These are phyloP conservation scores for Trypethelium eluteriae DNA, from an alignment of 495 filamentous ascomycete species.

Conservation along the genomic window DNA sequence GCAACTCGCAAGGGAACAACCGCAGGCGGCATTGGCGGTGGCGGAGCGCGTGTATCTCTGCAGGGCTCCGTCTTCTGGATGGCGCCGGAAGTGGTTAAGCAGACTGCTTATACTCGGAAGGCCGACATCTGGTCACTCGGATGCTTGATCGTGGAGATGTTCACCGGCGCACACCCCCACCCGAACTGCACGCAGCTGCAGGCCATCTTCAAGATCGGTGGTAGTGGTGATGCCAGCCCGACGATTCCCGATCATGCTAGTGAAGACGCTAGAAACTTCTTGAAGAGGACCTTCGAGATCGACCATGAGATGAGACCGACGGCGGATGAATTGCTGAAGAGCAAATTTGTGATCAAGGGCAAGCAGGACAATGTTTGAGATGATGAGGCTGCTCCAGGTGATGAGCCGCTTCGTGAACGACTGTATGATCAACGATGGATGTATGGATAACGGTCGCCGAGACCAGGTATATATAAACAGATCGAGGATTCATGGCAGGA, in stretches of 20 bases:
- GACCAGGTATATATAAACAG: background rate
- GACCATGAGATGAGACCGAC: slow-evolving; percentile 86
- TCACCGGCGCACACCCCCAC: slow-evolving; percentile 93
- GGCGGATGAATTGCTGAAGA: slow-evolving; percentile 72
- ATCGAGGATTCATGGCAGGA: background rate
- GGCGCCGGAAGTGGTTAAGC: slow-evolving; percentile 96
- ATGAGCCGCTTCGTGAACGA: background rate
- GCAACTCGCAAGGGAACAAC: slow-evolving; percentile 5
- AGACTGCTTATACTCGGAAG: slow-evolving; percentile 95
- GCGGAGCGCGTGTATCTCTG: slow-evolving; percentile 79
- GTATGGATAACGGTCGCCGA: background rate
- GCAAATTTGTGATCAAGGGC: background rate
- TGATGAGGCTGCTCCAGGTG: background rate
- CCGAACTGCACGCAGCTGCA: slow-evolving; percentile 95
- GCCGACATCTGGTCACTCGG: slow-evolving; percentile 99
- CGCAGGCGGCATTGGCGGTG: slow-evolving; percentile 36
- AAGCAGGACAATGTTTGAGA: background rate
- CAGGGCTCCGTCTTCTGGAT: slow-evolving; percentile 99
- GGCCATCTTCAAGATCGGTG: slow-evolving; percentile 93
- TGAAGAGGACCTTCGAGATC: slow-evolving; percentile 85
- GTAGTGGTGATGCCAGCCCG: slow-evolving; percentile 74
- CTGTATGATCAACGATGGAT: slow-evolving; percentile 1
- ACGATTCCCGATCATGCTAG: slow-evolving; percentile 84
- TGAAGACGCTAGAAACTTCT: slow-evolving; percentile 75
- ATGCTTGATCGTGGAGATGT: slow-evolving; percentile 97